Evolutionary conservation across 805 yeast species (phyloP).

Genomic region (Hanseniaspora vineae): DNA sequence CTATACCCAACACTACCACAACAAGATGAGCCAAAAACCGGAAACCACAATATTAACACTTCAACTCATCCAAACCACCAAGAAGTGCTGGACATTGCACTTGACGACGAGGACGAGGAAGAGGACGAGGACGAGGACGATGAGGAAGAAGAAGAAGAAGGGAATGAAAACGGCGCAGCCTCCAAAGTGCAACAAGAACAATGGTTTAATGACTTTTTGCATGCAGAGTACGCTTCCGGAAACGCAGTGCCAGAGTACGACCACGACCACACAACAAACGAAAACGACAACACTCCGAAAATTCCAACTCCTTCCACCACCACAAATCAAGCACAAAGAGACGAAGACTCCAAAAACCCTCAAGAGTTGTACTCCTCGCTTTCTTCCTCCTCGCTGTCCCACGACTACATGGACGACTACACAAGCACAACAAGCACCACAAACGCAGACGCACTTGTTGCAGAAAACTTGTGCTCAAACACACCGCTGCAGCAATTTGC

Average conservation of each 20-base stretch:
- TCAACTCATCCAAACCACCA: no score
- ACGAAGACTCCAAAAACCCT: neutral
- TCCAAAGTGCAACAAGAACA: neutral
- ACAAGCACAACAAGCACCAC: neutral
- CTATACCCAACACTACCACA: no score
- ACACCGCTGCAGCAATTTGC: neutral
- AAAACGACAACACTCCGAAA: neutral
- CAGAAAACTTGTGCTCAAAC: neutral
- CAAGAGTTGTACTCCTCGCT: neutral
- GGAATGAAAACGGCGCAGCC: neutral
- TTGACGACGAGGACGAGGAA: constrained; percentile 6
- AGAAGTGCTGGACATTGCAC: neutral
- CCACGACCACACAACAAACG: neutral
- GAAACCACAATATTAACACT: no score
- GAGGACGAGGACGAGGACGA: constrained; percentile 5
- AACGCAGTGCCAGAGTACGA: neutral
- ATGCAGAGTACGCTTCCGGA: neutral
- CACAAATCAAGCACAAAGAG: neutral
- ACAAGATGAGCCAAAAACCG: no score
- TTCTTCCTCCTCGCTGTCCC: neutral
- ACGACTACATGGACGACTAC: neutral
- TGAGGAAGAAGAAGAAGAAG: no score
- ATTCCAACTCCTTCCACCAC: neutral
- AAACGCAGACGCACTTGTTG: neutral
- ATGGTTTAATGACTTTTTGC: neutral